Evolutionary conservation across 768 basidiomycete species (phyloP).

Genomic region (Lactarius indigo): DNA sequence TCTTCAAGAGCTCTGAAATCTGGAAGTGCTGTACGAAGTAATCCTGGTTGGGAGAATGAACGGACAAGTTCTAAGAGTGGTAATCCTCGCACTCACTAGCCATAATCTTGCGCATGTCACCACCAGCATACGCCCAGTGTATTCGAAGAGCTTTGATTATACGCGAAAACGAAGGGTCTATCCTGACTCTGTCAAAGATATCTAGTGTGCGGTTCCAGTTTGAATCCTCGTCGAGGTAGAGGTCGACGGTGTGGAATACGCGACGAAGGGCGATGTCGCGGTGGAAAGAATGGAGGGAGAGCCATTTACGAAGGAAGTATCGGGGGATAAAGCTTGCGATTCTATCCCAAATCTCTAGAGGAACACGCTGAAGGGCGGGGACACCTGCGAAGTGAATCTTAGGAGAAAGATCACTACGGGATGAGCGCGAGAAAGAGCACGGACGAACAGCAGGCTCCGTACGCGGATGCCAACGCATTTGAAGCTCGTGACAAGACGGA

Average conservation of each 20-base stretch:
- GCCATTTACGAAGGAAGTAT: conserved; percentile 66
- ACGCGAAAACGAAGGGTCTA: conserved; percentile 56
- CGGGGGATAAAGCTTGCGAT: conserved; percentile 61
- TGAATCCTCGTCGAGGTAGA: conserved; percentile 64
- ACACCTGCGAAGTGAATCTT: conserved; percentile 53
- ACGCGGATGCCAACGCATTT: conserved; percentile 45
- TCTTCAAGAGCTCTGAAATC: conserved; percentile 58
- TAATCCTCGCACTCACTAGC: conserved; percentile 49
- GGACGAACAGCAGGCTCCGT: conserved; percentile 45
- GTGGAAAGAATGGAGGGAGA: conserved; percentile 61
- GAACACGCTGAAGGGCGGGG: conserved; percentile 59
- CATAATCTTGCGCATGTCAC: conserved; percentile 63
- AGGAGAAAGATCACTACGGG: conserved; percentile 11
- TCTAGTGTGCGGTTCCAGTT: conserved; percentile 59
- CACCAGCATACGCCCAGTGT: conserved; percentile 69
- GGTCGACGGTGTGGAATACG: conserved; percentile 64
- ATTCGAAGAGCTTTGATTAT: conserved; percentile 56
- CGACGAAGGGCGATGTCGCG: conserved; percentile 59
- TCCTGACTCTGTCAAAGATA: conserved; percentile 63
- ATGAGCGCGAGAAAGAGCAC: background rate
- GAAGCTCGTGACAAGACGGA: conserved; percentile 53
- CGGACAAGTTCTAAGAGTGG: conserved; percentile 55
- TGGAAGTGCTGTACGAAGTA: conserved; percentile 60
- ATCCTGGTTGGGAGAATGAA: conserved; percentile 53
- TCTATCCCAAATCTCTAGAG: conserved; percentile 65